Evolutionary conservation across 768 basidiomycete genomes (phyloP), one percentile per base, ranked within the genome.

Genomic region (Sporobolomyces roseus): DNA sequence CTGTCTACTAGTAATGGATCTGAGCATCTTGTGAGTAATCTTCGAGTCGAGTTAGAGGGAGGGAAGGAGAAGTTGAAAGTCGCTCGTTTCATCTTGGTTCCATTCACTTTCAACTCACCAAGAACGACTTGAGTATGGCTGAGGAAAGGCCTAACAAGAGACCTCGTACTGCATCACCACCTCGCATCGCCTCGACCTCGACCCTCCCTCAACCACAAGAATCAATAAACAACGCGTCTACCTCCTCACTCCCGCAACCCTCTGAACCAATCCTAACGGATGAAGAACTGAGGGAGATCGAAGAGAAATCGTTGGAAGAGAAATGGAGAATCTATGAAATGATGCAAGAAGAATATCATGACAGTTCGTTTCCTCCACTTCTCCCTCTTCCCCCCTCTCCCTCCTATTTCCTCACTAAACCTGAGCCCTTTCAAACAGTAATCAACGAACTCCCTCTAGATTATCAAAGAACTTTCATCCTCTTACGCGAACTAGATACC

Each of bases 361-460:
- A 90, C 83, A 84, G 90, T 87, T 49, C 55, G 81, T 69, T 32
- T 9, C n/a, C 38, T 50, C 23, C 27, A 27, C 43, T n/a, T 43
- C 43, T 32, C n/a, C 32, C 41, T 8, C 25, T 6, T 46, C 9
- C n/a, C 36, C 38, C 54, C 9, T 41, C 53, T 33, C 43, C n/a
- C n/a, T n/a, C n/a, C n/a, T n/a, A n/a, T n/a, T n/a, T n/a, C n/a
- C n/a, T n/a, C n/a, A n/a, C n/a, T n/a, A n/a, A n/a, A n/a, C n/a
- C n/a, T n/a, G n/a, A n/a, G 35, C 13, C n/a, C 8, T 13, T 23
- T 5, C 49, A 58, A 61, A n/a, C 53, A 92, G 90, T 86, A 54
- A 82, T 91, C 59, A 88, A 90, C 66, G 88, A 90, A 76, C 78
- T 92, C 12, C 90, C 90, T 1, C 79, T 90, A 61, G 86, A 87